Percentiles rank a stretch among this genome's conserved stretches.
Evolutionary conservation across 257 asterid genomes (phyloP).

Genomic region (Leonotis leonurus): DNA sequence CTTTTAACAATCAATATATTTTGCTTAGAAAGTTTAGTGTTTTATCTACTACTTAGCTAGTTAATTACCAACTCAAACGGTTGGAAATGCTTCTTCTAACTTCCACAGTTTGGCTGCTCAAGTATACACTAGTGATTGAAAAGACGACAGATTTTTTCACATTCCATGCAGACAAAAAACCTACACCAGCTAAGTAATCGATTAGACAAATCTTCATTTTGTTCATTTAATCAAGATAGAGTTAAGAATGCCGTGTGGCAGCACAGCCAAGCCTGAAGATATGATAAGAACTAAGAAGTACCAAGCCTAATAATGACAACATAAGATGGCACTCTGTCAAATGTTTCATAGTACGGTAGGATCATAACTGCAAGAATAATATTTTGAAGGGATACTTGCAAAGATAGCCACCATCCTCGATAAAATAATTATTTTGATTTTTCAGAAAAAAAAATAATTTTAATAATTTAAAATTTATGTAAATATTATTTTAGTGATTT

Average conservation of each 20-base stretch:
- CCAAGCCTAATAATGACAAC: constrained; percentile 4
- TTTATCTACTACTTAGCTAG: not conserved
- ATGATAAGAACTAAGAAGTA: not conserved
- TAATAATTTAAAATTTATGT: too few relatives aligned
- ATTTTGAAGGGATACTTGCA: not conserved
- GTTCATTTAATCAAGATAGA: not conserved
- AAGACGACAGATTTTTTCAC: not conserved
- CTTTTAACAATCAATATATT: not conserved
- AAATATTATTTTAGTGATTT: too few relatives aligned
- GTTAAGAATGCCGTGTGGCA: not conserved
- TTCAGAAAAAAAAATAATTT: too few relatives aligned
- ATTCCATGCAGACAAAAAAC: not conserved
- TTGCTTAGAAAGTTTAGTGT: not conserved
- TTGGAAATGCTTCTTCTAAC: too few relatives aligned
- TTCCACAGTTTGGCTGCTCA: too few relatives aligned
- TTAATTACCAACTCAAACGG: not conserved
- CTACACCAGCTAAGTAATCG: not conserved
- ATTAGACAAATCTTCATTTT: not conserved
- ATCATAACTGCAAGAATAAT: not conserved
- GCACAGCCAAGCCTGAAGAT: too few relatives aligned
- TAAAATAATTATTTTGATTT: too few relatives aligned
- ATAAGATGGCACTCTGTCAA: not conserved
- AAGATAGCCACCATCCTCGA: not conserved
- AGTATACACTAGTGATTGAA: not conserved
- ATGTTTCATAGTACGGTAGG: not conserved